A percentile compares a stretch with the other conserved stretches of the same genome.
These are phyloP conservation scores for Salvia hispanica DNA, from an alignment of 257 asterid species.

Conservation along the genomic window DNA sequence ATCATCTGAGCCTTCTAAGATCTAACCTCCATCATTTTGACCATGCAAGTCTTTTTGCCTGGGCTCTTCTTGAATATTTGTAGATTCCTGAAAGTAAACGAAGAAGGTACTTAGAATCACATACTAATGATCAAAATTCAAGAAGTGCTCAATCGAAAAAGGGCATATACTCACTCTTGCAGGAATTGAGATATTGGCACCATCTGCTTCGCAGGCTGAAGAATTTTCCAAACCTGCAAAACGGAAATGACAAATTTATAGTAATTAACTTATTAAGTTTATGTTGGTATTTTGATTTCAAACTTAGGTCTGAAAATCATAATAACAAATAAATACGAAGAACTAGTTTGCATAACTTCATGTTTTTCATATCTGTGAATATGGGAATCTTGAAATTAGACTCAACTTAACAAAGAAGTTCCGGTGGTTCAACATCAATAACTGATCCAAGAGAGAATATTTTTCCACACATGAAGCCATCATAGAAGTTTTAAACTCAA, in stretches of 20 bases:
- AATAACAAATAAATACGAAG: background rate
- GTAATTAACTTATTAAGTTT: background rate
- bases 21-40: slow-evolving; percentile 44
- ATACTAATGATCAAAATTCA: background rate
- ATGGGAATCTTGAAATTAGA: background rate
- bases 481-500: background rate
- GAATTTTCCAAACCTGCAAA: slow-evolving; percentile 58
- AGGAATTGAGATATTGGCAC: slow-evolving; percentile 41
- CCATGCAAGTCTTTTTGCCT: slow-evolving; percentile 33
- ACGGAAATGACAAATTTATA: slow-evolving; percentile 13
- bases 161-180: slow-evolving; percentile 42
- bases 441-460: background rate
- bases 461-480: background rate
- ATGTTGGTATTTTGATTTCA: background rate
- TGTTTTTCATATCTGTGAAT: background rate
- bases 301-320: background rate
- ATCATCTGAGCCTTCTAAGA: slow-evolving; percentile 12
- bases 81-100: slow-evolving; percentile 41
- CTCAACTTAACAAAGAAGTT: background rate
- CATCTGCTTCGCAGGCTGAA: slow-evolving; percentile 47
- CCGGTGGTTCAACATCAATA: background rate
- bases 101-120: slow-evolving; percentile 17
- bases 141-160: background rate
- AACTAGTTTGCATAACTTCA: background rate
- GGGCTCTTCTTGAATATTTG: slow-evolving; percentile 39